Conservation (phyloP, 805 yeast species). For the Tetrapisispora nanseiensis region DNA sequence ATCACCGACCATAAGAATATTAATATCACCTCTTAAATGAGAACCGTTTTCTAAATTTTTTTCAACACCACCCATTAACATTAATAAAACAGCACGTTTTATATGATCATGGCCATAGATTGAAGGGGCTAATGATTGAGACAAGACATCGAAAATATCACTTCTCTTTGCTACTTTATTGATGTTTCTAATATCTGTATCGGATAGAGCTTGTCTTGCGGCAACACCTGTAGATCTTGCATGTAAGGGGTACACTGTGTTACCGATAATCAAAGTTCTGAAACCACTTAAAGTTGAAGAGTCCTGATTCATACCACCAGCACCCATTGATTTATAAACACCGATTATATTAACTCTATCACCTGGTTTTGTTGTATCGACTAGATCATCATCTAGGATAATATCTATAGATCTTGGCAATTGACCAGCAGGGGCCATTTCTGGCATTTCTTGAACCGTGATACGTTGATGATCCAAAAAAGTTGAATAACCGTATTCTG, state of each 20-base stretch:
- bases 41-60: constrained; percentile 91
- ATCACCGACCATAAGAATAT: constrained; percentile 93
- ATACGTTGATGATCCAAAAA: constrained; percentile 91
- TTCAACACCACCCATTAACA: constrained; percentile 90
- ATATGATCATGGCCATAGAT: constrained; percentile 89
- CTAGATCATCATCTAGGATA: constrained; percentile 89
- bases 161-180: constrained; percentile 62
- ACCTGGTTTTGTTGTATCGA: constrained; percentile 88
- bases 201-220: constrained; percentile 57
- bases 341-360: constrained; percentile 93
- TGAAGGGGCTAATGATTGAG: constrained; percentile 89
- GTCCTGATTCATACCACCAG: constrained; percentile 33
- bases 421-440: constrained; percentile 95
- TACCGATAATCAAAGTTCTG: constrained; percentile 74
- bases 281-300: constrained; percentile 51
- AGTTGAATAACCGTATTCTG: constrained; percentile 88
- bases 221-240: constrained; percentile 83
- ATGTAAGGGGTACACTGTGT: constrained; percentile 81
- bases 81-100: constrained; percentile 80
- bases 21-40: constrained; percentile 96
- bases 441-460: constrained; percentile 95
- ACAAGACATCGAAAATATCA: constrained; percentile 64
- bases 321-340: constrained; percentile 85
- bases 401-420: constrained; percentile 88
- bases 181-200: constrained; percentile 76